Base-by-base conservation (phyloP, 2,329 filamentous ascomycete genomes). In the Rutstroemia sp. region DNA sequence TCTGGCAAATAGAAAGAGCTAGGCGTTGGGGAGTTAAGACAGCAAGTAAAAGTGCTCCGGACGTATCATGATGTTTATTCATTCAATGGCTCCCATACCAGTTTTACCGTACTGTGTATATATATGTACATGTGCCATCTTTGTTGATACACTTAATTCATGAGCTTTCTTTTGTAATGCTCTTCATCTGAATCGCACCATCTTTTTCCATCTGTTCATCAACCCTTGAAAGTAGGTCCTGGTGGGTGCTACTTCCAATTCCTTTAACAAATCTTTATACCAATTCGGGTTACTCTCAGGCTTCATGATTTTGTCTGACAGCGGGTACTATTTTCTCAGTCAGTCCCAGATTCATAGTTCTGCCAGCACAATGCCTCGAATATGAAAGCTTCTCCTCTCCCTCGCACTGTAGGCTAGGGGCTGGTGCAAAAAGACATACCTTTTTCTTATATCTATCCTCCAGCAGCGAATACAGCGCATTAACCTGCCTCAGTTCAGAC, bases 251-350 rank as follows among this genome's bases (percentile, higher is more conserved):
- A 80, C 80, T 38, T 86, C 80, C 23, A 88, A 75, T 68, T 88
- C 85, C 53, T 72, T 74, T 0, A 86, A 67, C 30, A 88, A 69
- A 61, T 85, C 79, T 19, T 73, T 69, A 65, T 23, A 23, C 23
- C 85, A 88, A 67, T 88, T 79, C 39, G 84, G 84, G 62, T 86
- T 82, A 65, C 81, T 84, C 67, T 75, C 77, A 14, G 85, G 84
- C 53, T 74, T 70, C 57, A 86, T 71, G 45, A 86, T 71, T 4
- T 71, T 71, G 42, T 78, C 77, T n/a, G 71, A 76, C 12, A 78
- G 66, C 19, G 72, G 73, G 62, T 80, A 78, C 76, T 78, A 27
- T 53, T 21, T 27, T 23, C 30, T 14, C 21, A 9, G 25, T 44
- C 45, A 46, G n/a, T 30, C 5, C 39, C 39, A 42, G 9, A 42